Evolutionary conservation across 2,329 filamentous ascomycete genomes (phyloP), one percentile per base, ranked within the genome.

Genomic region (Ophiocordyceps camponoti-rufipedis): DNA sequence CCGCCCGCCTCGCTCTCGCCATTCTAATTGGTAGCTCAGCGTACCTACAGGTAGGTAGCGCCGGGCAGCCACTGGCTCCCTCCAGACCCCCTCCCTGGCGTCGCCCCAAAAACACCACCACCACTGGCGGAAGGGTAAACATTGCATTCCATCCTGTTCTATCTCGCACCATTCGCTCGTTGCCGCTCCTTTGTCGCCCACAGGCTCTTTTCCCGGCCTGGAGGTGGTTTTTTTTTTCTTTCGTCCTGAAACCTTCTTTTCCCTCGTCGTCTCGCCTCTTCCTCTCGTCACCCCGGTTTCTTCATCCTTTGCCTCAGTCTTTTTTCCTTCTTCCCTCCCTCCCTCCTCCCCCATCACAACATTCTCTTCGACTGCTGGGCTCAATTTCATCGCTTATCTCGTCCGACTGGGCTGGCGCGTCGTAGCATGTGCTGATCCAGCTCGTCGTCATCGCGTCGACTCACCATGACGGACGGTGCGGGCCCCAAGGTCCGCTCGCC

Each of bases 401-500:
- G 18, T 23, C 12, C n/a, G 18, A 38, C 7, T 38, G 35, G n/a
- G 35, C 35, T 16, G 35, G 14, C 35, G 32, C 32, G 35, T 38
- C 35, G 48, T 58, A 63, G 54, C 58, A 63, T 63, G 61, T 57
- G 53, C 57, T 63, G 58, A 59, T 56, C 45, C 50, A 47, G 33
- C 44, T 50, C 45, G 29, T 50, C 45, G 29, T 44, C 45, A 47
- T 44, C 47, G 48, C 35, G 48, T 52, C 47, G 47, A 51, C 45
- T 49, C 48, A 52, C 32, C 46, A 55, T 55, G 53, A 54, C 62
- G 45, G 61, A 64, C 42, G 50, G 50, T 35, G 53, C 53, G 49
- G 54, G 54, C 52, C 52, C 56, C 48, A 56, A 52, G 45, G 45
- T 49, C 48, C 64, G 65, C 46, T 54, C 59, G 45, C 70, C 70